phyloP scores from a whole-genome alignment of 169 alveolate genomes.

The Plasmodium chabaudi region DNA sequence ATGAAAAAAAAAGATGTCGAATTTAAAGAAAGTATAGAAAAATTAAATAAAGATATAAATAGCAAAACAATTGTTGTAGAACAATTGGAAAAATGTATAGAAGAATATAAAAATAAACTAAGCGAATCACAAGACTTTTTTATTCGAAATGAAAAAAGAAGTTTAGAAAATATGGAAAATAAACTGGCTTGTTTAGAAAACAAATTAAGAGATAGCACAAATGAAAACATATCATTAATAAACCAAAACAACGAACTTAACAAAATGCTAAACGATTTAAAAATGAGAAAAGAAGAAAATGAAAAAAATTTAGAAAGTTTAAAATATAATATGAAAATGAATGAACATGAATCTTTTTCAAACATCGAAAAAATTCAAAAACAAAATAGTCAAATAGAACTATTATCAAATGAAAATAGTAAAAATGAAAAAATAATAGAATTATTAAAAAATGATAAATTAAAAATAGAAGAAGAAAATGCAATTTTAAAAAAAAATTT shows the following conservation, averaged over 20 bases:
- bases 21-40: constrained; percentile 10
- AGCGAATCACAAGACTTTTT: neutral
- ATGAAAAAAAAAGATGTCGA: constrained; percentile 27
- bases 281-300: constrained; percentile 60
- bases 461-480: constrained; percentile 67
- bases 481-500: constrained; percentile 52
- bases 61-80: constrained; percentile 1
- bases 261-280: constrained; percentile 3
- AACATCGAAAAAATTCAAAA: constrained; percentile 45
- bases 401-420: constrained; percentile 26
- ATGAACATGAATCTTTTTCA: constrained; percentile 10
- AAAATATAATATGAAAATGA: constrained; percentile 32
- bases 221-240: constrained; percentile 7
- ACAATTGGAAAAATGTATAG: constrained; percentile 7
- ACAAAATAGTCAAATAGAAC: constrained; percentile 30
- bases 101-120: constrained; percentile 31
- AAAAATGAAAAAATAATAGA: constrained; percentile 49
- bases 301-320: constrained; percentile 32
- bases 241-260: constrained; percentile 29
- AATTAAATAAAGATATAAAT: neutral
- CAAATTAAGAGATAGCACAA: constrained; percentile 9
- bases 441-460: constrained; percentile 36
- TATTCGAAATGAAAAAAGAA: constrained; percentile 19
- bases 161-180: constrained; percentile 12
- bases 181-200: constrained; percentile 3